A percentile compares a stretch with the other conserved stretches of the same genome.
Evolutionary conservation across 345 rosid genomes (phyloP).

Genomic region (Gossypium longicalyx): DNA sequence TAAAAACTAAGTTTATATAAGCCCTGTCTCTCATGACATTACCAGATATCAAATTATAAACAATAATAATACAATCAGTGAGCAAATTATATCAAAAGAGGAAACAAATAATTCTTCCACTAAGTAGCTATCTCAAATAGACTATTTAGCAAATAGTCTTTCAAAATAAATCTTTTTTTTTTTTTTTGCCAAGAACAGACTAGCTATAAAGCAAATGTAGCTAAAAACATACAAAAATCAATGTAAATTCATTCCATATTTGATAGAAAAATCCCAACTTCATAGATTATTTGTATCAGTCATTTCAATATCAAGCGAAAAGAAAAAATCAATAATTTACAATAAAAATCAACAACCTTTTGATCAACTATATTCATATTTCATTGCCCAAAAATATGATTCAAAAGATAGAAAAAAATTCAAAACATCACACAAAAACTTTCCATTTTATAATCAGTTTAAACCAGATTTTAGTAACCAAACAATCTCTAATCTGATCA

Average conservation of each 20-base stretch:
- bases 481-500: slow-evolving; percentile 31
- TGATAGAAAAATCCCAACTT: slow-evolving; percentile 7
- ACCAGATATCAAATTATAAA: slow-evolving; percentile 6
- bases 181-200: slow-evolving; percentile 7
- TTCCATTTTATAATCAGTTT: slow-evolving; percentile 11
- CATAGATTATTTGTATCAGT: slow-evolving; percentile 8
- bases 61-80: neutral
- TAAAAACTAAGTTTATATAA: slow-evolving; percentile 14
- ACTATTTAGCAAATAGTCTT: slow-evolving; percentile 16
- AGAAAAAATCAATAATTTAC: neutral
- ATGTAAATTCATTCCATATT: slow-evolving; percentile 20
- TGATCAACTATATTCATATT: neutral
- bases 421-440: neutral
- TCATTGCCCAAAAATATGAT: neutral
- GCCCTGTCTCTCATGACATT: neutral
- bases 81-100: neutral
- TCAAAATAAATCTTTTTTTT: neutral
- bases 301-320: neutral
- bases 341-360: neutral
- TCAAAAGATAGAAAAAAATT: neutral
- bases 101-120: neutral
- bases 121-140: neutral
- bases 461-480: slow-evolving; percentile 7
- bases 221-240: slow-evolving; percentile 16
- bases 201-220: slow-evolving; percentile 28